A percentile compares a stretch with the other conserved stretches of the same genome.
phyloP scores from a whole-genome alignment of 495 filamentous ascomycete genomes.

The Xylaria telfairii region DNA sequence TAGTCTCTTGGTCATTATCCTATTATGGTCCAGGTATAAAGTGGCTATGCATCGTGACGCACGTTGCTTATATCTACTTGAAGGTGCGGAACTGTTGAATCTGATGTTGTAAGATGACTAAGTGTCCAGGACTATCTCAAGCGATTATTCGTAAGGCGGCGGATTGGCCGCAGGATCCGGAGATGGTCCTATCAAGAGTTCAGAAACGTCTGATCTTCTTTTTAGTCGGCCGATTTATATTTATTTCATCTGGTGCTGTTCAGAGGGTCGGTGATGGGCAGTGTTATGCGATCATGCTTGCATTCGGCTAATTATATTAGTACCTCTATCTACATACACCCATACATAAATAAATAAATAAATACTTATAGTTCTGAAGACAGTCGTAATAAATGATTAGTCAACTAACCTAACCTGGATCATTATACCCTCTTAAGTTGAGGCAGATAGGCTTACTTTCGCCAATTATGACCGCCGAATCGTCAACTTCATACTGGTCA shows the following conservation, averaged over 20 bases:
- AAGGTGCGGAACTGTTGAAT: not conserved
- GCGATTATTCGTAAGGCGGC: not conserved
- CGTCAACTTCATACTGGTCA: not conserved
- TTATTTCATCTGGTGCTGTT: constrained; percentile 7
- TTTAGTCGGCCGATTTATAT: not conserved
- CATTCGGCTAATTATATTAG: constrained; percentile 12
- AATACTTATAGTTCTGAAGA: too few species aligned
- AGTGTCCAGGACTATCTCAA: not conserved
- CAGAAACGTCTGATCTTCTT: constrained; percentile 4
- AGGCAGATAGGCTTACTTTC: constrained; percentile 9
- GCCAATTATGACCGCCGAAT: not conserved
- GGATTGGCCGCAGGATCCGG: not conserved
- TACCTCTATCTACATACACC: too few species aligned
- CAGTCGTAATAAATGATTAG: constrained; percentile 9
- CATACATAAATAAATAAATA: too few species aligned
- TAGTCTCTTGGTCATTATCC: constrained; percentile 5
- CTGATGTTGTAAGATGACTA: constrained; percentile 12
- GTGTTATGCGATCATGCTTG: constrained; percentile 13
- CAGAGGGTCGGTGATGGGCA: not conserved
- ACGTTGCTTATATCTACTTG: constrained; percentile 14
- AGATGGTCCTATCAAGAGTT: not conserved
- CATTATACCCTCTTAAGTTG: constrained; percentile 9
- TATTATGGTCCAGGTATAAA: constrained; percentile 2
- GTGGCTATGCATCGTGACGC: constrained; percentile 10
- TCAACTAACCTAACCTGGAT: too few species aligned